Evolutionary conservation across 805 yeast species (phyloP).

Genomic region (Cyberlindnera saturnus): DNA sequence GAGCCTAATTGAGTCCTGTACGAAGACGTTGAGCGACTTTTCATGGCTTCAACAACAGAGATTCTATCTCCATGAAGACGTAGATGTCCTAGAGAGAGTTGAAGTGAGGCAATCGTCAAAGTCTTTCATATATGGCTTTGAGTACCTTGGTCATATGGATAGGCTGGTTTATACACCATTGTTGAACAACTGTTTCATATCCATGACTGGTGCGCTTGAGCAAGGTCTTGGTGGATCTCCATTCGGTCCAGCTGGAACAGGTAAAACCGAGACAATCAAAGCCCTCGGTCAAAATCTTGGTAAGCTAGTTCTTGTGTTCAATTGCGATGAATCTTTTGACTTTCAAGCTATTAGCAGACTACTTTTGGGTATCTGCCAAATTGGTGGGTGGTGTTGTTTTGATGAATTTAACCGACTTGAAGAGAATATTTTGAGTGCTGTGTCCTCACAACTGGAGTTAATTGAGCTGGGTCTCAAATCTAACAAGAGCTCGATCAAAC

Average conservation of each 20-base stretch:
- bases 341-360: constrained; percentile 73
- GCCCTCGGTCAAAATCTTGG: constrained; percentile 79
- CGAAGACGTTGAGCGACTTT: constrained; percentile 19
- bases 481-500: constrained; percentile 23
- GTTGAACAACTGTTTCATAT: constrained; percentile 52
- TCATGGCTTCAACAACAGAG: constrained; percentile 50
- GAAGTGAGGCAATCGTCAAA: constrained; percentile 48
- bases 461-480: constrained; percentile 52
- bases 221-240: constrained; percentile 84
- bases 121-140: constrained; percentile 63
- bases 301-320: constrained; percentile 74
- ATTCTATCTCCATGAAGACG: constrained; percentile 26
- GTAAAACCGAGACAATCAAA: constrained; percentile 88
- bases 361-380: constrained; percentile 67
- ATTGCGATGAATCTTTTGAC: constrained; percentile 89
- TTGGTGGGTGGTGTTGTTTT: constrained; percentile 94
- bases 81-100: constrained; percentile 31
- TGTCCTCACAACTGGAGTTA: constrained; percentile 70
- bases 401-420: constrained; percentile 89
- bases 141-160: constrained; percentile 71
- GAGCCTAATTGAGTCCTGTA: constrained; percentile 8
- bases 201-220: constrained; percentile 69
- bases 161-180: constrained; percentile 74
- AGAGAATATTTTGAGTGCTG: constrained; percentile 69
- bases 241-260: constrained; percentile 96